Base-by-base conservation (phyloP, 768 basidiomycete species). In the Psilocybe cubensis region DNA sequence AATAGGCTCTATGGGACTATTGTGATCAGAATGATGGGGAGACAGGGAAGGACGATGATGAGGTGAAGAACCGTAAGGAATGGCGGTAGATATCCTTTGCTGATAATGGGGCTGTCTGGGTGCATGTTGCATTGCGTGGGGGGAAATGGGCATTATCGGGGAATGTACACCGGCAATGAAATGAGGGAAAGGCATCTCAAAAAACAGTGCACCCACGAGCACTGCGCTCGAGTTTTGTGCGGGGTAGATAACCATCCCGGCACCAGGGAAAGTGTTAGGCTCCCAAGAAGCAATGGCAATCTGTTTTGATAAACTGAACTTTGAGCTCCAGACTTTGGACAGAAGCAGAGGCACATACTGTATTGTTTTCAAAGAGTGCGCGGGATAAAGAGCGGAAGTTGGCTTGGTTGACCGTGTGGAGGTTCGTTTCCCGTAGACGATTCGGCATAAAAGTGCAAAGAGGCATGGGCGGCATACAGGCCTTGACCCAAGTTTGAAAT, bases 381-480 rank as follows among this genome's bases (percentile, higher is more conserved):
- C 76, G 73, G 29, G 84, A 82, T 58, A 88, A 72, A 46, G 79
- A 76, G 53, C 83, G 79, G 67, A 87, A 88, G 58, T 72, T 75
- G 43, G 77, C 69, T 63, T 80, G 73, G 65, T 88, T 88, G 58
- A 80, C 76, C 56, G 74, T 71, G 65, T 80, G 78, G 45, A 68
- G 67, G 42, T 78, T 75, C 27, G 79, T 68, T 59, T 86, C 82
- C 44, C 81, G 72, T 38, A 84, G 77, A 29, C 81, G 79, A 65
- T 86, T 82, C 17, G 87, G 81, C 77, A 88, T 81, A 70, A 88
- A 82, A 41, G 85, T 85, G 70, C 83, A 85, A 57, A 84, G 71
- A 20, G 83, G 78, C 28, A 81, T 74, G 31, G 71, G 72, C 20
- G 81, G 77, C 43, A 72, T 60, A 57, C 77, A 75, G 50, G 71